Base-by-base conservation (phyloP, 2,329 filamentous ascomycete genomes). In the Nemania sp. region DNA sequence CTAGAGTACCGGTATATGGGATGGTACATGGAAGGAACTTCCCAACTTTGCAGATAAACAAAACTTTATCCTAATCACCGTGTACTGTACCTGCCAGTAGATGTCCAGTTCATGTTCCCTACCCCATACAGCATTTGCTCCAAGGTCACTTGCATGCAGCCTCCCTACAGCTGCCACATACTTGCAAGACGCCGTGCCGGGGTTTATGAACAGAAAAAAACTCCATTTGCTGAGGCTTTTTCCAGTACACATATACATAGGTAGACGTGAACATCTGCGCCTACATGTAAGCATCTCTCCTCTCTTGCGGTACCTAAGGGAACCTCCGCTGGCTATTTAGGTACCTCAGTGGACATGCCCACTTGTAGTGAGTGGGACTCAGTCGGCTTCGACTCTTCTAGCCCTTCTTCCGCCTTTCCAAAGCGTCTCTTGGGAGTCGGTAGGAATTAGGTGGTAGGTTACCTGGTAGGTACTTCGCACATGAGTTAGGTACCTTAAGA, bases 101-200 rank as follows among this genome's bases (percentile, higher is more conserved):
- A 39, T 40, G 15, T n/a, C 15, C 32, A 29, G 25, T 4, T 29
- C 4, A 4, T 29, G 17, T 40, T 18, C 40, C 18, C 42, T 51
- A 29, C 43, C 21, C 45, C 54, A 58, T 52, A 17, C 51, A 40
- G 48, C 25, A 29, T 37, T 54, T 18, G 17, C 21, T n/a, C n/a
- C 39, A 51, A 45, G 45, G 25, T 59, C 59, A 51, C 40, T 58
- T 17, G 43, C 40, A 51, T 51, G 47, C 39, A 35, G 35, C 35
- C 49, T 48, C 17, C 47, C 40, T 54, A 37, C 35, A 53, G 49
- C 57, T 54, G 57, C 57, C 50, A 50, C 57, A 58, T 60, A n/a
- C n/a, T n/a, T 35, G 34, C 39, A 54, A 50, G 54, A 59, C 18
- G 11, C 25, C 2, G 40, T 50, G 43, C 37, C 34, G 35, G 12